Evolutionary conservation across 345 rosid species (phyloP).

Genomic region (Hypericum perforatum): DNA sequence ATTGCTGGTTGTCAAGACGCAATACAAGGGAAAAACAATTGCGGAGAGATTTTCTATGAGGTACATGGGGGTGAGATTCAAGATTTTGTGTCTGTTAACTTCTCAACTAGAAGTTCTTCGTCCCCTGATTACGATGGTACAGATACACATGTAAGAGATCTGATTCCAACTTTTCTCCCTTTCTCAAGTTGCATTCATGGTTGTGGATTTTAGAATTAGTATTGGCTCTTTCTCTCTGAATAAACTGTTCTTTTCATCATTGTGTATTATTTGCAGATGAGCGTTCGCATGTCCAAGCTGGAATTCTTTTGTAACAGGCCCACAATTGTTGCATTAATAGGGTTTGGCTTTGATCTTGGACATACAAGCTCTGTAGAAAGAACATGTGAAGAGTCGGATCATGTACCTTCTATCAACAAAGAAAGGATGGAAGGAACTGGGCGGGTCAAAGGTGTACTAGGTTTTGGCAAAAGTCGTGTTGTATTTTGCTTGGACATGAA

Average conservation of each 20-base stretch:
- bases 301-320: conserved; percentile 95
- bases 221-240: conserved; percentile 7
- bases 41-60: conserved; percentile 78
- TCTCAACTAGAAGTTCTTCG: conserved; percentile 58
- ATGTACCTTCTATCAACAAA: conserved; percentile 36
- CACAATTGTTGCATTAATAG: conserved; percentile 89
- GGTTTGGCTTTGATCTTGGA: conserved; percentile 78
- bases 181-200: too few relatives aligned
- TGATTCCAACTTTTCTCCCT: too few relatives aligned
- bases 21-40: conserved; percentile 40
- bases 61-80: conserved; percentile 58
- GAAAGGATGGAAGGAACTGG: conserved; percentile 60
- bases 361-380: conserved; percentile 24
- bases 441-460: conserved; percentile 80
- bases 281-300: conserved; percentile 87
- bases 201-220: too few relatives aligned
- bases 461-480: conserved; percentile 89
- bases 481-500: conserved; percentile 83
- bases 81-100: conserved; percentile 79
- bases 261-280: conserved; percentile 59
- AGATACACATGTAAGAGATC: conserved; percentile 66
- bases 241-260: conserved; percentile 21
- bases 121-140: conserved; percentile 83
- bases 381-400: conserved; percentile 28
- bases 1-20: conserved; percentile 35